Evolutionary conservation across 1,139 yeast species (phyloP), one percentile per base, ranked within the genome.

Genomic region (Candida sp.): DNA sequence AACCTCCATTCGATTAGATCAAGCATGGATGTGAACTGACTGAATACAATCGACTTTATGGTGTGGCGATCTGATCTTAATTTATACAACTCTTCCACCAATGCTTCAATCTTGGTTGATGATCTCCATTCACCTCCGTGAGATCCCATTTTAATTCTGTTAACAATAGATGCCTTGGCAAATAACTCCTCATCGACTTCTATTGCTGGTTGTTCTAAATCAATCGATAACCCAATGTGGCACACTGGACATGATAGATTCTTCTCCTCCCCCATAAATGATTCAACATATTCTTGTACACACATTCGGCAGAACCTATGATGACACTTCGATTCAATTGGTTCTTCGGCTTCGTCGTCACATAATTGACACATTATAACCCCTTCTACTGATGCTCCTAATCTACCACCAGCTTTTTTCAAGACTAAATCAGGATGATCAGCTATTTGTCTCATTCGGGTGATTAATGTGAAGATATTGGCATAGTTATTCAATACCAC

Each of bases 311-410:
- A 93, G 59, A 93, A 93, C 45, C 80, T 79, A 57, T 93, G 99
- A 54, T 87, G 97, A 60, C 99, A 93, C 59, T 85, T 87, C 2
- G 97, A 87, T 60, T 87, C 91, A 40, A 95, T 89, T 0, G 99
- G 96, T 49, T 93, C 99, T 62, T 93, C 98, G 0, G 99, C 97
- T 63, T 90, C 97, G 58, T 95, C 99, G 53, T 91, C 98, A 66
- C 99, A 95, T 23, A 93, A 63, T 53, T 88, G 95, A 60, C 99
- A 93, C 39, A 95, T 85, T 23, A 90, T 77, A 1, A 85, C 84
- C 11, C 89, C 90, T 19, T 72, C 73, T 4, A 68, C 56, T 15
- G 19, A 3, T 7, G 63, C 66, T 8, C 69, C 61, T 9, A 68
- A 63, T 43, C 73, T 73, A 35, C 70, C 63, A 11, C 79, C 79